These are phyloP conservation scores for Coemansia sp. DNA, from an alignment of 192 early-diverging fungal genomes.

Conservation along the genomic window DNA sequence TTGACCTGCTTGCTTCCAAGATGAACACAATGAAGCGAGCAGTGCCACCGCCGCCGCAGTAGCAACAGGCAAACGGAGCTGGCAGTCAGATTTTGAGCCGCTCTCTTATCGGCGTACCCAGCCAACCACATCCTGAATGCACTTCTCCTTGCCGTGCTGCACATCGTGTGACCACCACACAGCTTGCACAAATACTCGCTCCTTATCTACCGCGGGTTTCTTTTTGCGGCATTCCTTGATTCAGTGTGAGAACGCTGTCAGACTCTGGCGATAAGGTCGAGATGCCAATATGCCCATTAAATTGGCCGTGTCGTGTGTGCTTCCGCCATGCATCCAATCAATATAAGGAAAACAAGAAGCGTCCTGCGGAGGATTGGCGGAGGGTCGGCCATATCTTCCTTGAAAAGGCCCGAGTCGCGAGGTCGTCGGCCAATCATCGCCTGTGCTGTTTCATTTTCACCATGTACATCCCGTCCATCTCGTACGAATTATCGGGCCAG, in stretches of 20 bases:
- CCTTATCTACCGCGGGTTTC: neutral
- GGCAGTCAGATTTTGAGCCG: neutral
- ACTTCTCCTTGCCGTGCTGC: neutral
- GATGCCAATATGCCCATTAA: neutral
- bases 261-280: neutral
- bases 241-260: neutral
- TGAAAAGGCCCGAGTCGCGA: constrained; percentile 9
- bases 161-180: constrained; percentile 9
- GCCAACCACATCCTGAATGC: neutral
- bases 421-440: constrained; percentile 2
- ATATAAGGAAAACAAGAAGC: neutral
- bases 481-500: constrained; percentile 5
- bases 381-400: neutral
- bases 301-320: neutral
- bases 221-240: neutral
- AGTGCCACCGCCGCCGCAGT: neutral
- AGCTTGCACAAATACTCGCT: constrained; percentile 3
- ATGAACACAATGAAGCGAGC: neutral
- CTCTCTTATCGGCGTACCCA: neutral
- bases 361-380: neutral
- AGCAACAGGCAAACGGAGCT: neutral
- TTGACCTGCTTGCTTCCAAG: neutral
- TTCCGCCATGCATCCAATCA: neutral
- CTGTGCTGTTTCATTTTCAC: neutral
- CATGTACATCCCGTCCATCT: neutral